Percentiles rank a stretch among this genome's conserved stretches.
phyloP scores from a whole-genome alignment of 805 yeast genomes.

The Trichomonascus vanleenenianus region DNA sequence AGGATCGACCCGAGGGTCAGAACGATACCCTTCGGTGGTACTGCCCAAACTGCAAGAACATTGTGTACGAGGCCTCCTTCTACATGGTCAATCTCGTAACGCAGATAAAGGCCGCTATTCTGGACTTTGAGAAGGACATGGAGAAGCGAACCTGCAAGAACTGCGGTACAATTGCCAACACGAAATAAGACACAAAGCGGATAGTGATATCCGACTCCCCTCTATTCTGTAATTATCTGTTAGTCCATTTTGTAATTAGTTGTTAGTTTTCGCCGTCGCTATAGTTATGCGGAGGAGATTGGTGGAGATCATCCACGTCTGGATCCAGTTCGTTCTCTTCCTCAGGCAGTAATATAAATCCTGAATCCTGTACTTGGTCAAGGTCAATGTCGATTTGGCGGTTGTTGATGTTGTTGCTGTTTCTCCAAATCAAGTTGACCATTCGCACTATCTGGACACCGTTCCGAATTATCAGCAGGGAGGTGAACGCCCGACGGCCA shows the following conservation, averaged over 20 bases:
- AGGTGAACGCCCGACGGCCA: conserved; percentile 10
- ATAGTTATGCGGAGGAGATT: background rate
- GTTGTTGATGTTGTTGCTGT: conserved; percentile 6
- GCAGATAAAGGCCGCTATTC: conserved; percentile 78
- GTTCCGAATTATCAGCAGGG: conserved; percentile 10
- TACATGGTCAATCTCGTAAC: conserved; percentile 79
- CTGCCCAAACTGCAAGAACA: conserved; percentile 57
- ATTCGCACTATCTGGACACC: conserved; percentile 10
- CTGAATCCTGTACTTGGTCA: conserved; percentile 9
- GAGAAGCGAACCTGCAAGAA: conserved; percentile 61
- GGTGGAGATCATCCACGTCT: conserved; percentile 1
- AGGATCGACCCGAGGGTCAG: conserved; percentile 69
- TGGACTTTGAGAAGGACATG: conserved; percentile 55
- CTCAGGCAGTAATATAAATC: conserved; percentile 11
- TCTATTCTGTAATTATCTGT: background rate
- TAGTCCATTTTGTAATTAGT: background rate
- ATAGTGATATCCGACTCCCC: too few relatives aligned
- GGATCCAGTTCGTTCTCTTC: conserved; percentile 6
- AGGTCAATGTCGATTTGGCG: conserved; percentile 11
- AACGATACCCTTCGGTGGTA: conserved; percentile 83
- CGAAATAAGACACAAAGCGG: too few relatives aligned
- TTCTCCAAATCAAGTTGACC: conserved; percentile 10
- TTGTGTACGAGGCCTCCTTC: conserved; percentile 63
- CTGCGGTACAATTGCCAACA: conserved; percentile 52
- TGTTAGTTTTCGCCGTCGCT: background rate